phyloP scores from a whole-genome alignment of 768 basidiomycete genomes.

The Agaricus bisporus region DNA sequence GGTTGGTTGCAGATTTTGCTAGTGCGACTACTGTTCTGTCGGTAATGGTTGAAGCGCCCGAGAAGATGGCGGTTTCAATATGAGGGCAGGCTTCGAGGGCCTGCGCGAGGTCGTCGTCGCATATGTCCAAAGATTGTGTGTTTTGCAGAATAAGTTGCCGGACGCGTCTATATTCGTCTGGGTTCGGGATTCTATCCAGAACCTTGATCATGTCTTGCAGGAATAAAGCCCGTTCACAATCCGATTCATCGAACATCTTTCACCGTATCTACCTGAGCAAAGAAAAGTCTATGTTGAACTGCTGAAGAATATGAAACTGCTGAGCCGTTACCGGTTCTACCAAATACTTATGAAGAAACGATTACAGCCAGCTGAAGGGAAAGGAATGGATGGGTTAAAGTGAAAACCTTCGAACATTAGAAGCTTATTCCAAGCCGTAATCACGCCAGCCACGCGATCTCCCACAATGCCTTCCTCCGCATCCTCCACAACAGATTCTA shows the following conservation, averaged over 20 bases:
- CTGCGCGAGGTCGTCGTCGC: constrained; percentile 53
- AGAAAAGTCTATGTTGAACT: background rate
- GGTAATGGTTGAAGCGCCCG: constrained; percentile 57
- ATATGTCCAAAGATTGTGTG: constrained; percentile 27
- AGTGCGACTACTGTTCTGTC: constrained; percentile 66
- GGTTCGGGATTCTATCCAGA: constrained; percentile 52
- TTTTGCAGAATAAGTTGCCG: constrained; percentile 53
- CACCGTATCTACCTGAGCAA: background rate
- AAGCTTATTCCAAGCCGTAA: no score
- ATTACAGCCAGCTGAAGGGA: no score
- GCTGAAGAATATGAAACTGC: background rate
- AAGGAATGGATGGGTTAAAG: no score
- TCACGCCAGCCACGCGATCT: constrained; percentile 13
- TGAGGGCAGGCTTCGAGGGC: constrained; percentile 57
- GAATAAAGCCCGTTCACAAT: constrained; percentile 28
- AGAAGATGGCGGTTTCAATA: constrained; percentile 63
- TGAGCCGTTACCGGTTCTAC: background rate
- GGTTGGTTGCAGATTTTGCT: constrained; percentile 52
- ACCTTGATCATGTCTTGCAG: constrained; percentile 57
- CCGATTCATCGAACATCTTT: constrained; percentile 20
- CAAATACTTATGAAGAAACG: no score
- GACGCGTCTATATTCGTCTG: constrained; percentile 53
- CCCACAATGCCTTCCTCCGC: constrained; percentile 39
- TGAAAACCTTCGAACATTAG: no score
- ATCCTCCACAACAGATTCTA: constrained; percentile 40